Evolutionary conservation across 2,329 filamentous ascomycete genomes (phyloP), one percentile per base, ranked within the genome.

Genomic region (Peltaster fructicola): DNA sequence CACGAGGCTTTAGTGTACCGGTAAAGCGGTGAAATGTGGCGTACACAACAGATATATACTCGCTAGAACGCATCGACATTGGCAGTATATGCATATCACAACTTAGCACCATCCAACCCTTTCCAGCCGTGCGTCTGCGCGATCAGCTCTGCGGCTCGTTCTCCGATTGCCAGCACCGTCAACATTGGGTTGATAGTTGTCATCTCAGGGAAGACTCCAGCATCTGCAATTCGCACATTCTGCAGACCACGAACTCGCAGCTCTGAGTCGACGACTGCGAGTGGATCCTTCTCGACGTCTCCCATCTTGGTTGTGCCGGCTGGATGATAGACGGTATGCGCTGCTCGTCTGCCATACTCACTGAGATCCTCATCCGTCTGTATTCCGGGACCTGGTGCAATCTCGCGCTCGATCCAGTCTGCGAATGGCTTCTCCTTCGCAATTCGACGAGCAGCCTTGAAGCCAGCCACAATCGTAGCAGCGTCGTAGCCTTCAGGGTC

Each of bases 241-340:
- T 70, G 68, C 35, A 90, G 52, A 1, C 78, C 80, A 14, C 69
- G 61, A 15, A 91, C 59, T 54, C 67, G 74, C 33, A 91, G 53
- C 44, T 73, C 59, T 14, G 65, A 62, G 44, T 88, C 75, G n/a
- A 90, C 81, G 11, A 91, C 82, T 4, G 79, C 80, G 48, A 73
- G 54, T 24, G 65, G 54, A 46, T 90, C 78, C 26, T 57, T 65
- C 28, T 49, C 50, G 4, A 76, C 53, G 43, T 84, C 71, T 16
- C 80, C 80, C 81, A 91, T 91, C 62, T 82, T 82, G 27, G 80
- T 88, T 10, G 81, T 91, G 25, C 81, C 81, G 8, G 77, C 75
- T 0, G 81, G 81, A 52, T 91, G 81, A 54, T 91, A 91, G 15
- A 91, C 80, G 2, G 81, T 91, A 52, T 91, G 81, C 4, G 80